Evolutionary conservation across 768 basidiomycete species (phyloP).

Genomic region (Clavulina sp.): DNA sequence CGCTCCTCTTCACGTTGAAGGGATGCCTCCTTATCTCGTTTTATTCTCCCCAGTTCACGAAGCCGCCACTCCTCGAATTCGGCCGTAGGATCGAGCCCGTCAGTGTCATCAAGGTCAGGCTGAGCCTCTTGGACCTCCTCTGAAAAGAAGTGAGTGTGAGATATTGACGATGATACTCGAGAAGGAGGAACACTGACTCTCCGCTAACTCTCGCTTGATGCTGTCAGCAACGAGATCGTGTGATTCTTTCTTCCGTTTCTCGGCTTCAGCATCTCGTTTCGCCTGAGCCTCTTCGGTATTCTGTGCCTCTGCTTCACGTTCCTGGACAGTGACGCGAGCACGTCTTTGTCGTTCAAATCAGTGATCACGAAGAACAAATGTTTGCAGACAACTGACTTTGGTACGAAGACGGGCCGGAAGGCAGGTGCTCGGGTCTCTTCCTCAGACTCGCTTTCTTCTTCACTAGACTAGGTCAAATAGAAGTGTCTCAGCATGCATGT

Average conservation of each 20-base stretch:
- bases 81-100: slow-evolving; percentile 69
- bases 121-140: slow-evolving; percentile 76
- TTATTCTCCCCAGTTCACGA: slow-evolving; percentile 83
- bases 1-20: slow-evolving; percentile 64
- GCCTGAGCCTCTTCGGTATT: slow-evolving; percentile 60
- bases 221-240: slow-evolving; percentile 90
- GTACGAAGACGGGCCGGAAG: slow-evolving; percentile 87
- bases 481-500: slow-evolving; percentile 43
- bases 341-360: slow-evolving; percentile 29
- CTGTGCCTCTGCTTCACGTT: slow-evolving; percentile 45
- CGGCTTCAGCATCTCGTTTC: slow-evolving; percentile 55
- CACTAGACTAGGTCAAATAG: slow-evolving; percentile 59
- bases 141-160: slow-evolving; percentile 19
- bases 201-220: slow-evolving; percentile 75
- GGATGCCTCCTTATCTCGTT: slow-evolving; percentile 83
- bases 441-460: slow-evolving; percentile 67
- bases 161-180: too few relatives aligned
- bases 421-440: slow-evolving; percentile 57
- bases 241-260: slow-evolving; percentile 72
- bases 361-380: neutral
- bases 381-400: slow-evolving; percentile 46
- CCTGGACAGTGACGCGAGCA: slow-evolving; percentile 52
- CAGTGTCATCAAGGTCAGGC: slow-evolving; percentile 88
- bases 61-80: slow-evolving; percentile 97
- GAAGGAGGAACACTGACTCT: slow-evolving; percentile 36